Conservation (phyloP, 805 yeast genomes). For the Kuraishia hungarica region DNA sequence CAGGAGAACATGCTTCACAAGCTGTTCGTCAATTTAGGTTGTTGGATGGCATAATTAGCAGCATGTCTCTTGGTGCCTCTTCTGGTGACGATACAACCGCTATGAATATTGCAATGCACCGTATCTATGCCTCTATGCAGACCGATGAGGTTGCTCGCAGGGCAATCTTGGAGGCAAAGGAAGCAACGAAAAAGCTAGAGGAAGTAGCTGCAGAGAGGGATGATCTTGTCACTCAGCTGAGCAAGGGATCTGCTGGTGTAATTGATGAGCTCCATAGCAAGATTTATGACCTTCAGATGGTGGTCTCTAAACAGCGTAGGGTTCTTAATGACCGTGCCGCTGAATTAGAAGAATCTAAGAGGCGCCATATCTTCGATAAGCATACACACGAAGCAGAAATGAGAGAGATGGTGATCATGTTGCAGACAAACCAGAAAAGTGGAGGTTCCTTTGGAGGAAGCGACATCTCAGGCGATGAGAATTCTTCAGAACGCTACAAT, state of each 20-base stretch:
- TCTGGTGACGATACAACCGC: constrained; percentile 53
- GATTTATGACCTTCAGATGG: constrained; percentile 51
- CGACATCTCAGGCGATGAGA: neutral
- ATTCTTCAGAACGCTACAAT: neutral
- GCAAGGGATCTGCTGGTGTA: constrained; percentile 69
- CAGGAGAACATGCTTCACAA: constrained; percentile 20
- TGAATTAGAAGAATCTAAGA: constrained; percentile 57
- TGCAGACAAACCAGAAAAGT: constrained; percentile 29
- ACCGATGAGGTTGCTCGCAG: constrained; percentile 82
- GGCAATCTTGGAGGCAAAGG: constrained; percentile 43
- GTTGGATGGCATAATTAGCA: constrained; percentile 46
- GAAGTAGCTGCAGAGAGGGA: constrained; percentile 35
- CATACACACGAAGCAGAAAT: constrained; percentile 72
- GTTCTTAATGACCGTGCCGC: constrained; percentile 49
- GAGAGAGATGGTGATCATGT: constrained; percentile 59
- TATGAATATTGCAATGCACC: constrained; percentile 68
- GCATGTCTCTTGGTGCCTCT: constrained; percentile 37
- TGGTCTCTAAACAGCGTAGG: constrained; percentile 51
- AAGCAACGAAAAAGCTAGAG: constrained; percentile 26
- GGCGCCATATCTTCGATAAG: constrained; percentile 52
- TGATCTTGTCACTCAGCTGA: constrained; percentile 16
- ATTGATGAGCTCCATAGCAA: constrained; percentile 53
- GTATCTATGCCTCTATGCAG: constrained; percentile 59
- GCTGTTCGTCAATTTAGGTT: constrained; percentile 44
- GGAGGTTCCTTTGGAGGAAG: constrained; percentile 5